Evolutionary conservation across 345 rosid genomes (phyloP).

Genomic region (Erucastrum elatum): DNA sequence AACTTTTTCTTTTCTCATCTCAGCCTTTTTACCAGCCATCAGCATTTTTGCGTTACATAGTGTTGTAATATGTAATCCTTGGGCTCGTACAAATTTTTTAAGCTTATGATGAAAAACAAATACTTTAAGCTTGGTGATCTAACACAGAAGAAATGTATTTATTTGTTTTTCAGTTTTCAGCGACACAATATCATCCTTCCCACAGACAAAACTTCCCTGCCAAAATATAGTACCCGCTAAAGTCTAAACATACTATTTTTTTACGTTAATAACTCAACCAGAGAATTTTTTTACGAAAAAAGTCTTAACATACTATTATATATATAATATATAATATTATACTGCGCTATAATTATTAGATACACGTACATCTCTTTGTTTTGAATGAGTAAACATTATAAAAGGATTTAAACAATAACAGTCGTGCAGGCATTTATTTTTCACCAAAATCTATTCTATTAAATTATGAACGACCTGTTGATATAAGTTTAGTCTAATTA

Average conservation of each 20-base stretch:
- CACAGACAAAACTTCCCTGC: neutral
- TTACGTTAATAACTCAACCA: too few species aligned
- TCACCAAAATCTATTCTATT: too few species aligned
- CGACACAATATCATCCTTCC: conserved; percentile 13
- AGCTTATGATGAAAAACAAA: neutral
- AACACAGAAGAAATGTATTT: neutral
- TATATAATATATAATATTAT: too few species aligned
- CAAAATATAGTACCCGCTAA: neutral
- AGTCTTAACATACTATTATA: too few species aligned
- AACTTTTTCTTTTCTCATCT: neutral
- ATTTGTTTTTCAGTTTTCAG: conserved; percentile 3
- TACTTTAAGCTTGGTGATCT: conserved; percentile 2
- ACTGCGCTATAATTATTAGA: conserved; percentile 11
- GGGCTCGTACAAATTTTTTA: conserved; percentile 19
- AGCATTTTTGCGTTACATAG: conserved; percentile 14
- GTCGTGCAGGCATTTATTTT: neutral
- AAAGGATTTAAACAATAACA: neutral
- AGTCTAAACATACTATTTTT: neutral
- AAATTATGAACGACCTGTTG: too few species aligned
- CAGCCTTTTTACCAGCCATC: neutral
- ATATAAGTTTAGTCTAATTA: too few species aligned
- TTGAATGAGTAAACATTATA: neutral
- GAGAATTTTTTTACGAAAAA: too few species aligned
- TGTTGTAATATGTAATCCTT: conserved; percentile 20
- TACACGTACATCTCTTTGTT: neutral